phyloP scores from a whole-genome alignment of 805 yeast species.

The Ogataea zsoltii region DNA sequence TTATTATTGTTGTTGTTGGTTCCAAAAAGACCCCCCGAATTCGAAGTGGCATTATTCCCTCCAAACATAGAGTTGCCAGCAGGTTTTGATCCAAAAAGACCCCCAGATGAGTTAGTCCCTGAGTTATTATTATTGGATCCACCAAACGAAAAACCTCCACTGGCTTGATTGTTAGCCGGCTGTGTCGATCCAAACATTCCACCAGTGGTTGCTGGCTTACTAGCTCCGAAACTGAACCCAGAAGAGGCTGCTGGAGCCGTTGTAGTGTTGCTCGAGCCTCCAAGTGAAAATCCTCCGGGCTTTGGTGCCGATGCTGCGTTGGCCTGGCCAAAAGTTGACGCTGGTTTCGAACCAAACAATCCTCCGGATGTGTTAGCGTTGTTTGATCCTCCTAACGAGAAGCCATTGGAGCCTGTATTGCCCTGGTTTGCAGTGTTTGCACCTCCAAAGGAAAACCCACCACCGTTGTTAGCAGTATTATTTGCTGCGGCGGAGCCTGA shows the following conservation, averaged over 20 bases:
- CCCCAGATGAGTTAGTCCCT: conserved; percentile 9
- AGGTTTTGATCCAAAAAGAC: conserved; percentile 20
- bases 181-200: conserved; percentile 10
- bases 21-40: conserved; percentile 32
- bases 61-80: conserved; percentile 8
- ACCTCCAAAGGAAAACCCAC: conserved; percentile 15
- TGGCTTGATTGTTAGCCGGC: neutral
- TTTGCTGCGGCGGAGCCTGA: conserved; percentile 7
- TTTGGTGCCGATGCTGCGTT: neutral
- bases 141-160: neutral
- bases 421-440: conserved; percentile 3
- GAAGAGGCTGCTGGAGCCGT: neutral
- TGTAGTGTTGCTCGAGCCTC: conserved; percentile 9
- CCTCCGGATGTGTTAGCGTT: conserved; percentile 17
- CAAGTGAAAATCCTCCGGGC: conserved; percentile 10
- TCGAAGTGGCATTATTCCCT: conserved; percentile 13
- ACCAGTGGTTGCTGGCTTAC: conserved; percentile 1
- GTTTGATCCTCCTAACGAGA: conserved; percentile 1
- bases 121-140: too few relatives aligned
- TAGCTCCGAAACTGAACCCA: neutral
- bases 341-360: conserved; percentile 24
- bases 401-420: conserved; percentile 5
- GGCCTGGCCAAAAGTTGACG: conserved; percentile 1
- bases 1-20: conserved; percentile 5
- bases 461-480: conserved; percentile 6